Evolutionary conservation across 129 eudicot genomes (phyloP).

Genomic region (Pseudognaphalium luteoalbum): DNA sequence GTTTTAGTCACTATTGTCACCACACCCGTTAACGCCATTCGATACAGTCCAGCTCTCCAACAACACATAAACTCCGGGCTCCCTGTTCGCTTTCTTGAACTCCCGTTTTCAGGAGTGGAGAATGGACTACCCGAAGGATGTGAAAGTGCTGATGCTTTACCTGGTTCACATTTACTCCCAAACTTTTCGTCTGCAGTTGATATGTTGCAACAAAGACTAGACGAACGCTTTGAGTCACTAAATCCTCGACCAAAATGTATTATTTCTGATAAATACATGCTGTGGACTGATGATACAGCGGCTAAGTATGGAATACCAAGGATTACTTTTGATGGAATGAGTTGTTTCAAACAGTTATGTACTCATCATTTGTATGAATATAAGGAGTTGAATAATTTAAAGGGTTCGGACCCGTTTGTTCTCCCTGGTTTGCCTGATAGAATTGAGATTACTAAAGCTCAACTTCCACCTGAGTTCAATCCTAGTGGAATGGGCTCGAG

Average conservation of each 20-base stretch:
- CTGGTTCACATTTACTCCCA: conserved; percentile 25
- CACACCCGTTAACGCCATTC: conserved; percentile 34
- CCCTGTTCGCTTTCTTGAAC: conserved; percentile 29
- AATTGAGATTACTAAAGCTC: conserved; percentile 44
- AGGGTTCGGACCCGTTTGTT: conserved; percentile 36
- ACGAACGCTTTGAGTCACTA: conserved; percentile 34
- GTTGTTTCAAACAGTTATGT: conserved; percentile 53
- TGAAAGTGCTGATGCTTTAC: conserved; percentile 49
- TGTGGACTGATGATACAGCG: conserved; percentile 48
- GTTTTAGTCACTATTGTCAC: conserved; percentile 45
- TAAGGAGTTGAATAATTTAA: conserved; percentile 21
- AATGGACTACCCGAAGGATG: conserved; percentile 61
- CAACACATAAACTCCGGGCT: conserved; percentile 37
- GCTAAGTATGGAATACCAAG: conserved; percentile 44
- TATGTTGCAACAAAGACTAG: conserved; percentile 37
- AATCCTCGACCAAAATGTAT: conserved; percentile 44
- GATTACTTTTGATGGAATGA: conserved; percentile 50
- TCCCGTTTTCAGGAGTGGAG: conserved; percentile 41
- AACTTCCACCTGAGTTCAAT: conserved; percentile 43
- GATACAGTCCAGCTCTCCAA: conserved; percentile 35
- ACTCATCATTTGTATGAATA: conserved; percentile 30
- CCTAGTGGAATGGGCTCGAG: not conserved
- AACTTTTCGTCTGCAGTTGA: conserved; percentile 34
- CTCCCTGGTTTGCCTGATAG: conserved; percentile 59
- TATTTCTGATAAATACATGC: conserved; percentile 43